phyloP scores from a whole-genome alignment of 345 rosid genomes.

The Gossypium anomalum region DNA sequence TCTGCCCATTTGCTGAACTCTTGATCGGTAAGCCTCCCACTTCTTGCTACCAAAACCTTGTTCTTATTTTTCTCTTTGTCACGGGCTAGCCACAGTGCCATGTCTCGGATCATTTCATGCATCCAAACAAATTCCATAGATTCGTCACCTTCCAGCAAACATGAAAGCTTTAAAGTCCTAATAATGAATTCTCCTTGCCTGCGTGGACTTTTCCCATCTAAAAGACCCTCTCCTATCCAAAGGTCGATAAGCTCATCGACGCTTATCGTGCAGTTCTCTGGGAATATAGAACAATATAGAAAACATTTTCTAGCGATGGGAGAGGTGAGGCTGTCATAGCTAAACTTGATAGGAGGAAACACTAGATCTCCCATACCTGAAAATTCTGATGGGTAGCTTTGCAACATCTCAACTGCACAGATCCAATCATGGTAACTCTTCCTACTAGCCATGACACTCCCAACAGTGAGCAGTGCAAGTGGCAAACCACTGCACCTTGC shows the following conservation, averaged over 20 bases:
- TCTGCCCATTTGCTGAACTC: neutral
- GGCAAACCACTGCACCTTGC: constrained; percentile 22
- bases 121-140: constrained; percentile 1
- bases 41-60: constrained; percentile 7
- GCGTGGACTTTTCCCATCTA: neutral
- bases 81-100: constrained; percentile 21
- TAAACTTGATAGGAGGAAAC: constrained; percentile 15
- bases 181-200: neutral
- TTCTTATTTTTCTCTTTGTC: constrained; percentile 3
- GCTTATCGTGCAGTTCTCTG: constrained; percentile 5
- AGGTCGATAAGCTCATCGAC: constrained; percentile 6
- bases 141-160: constrained; percentile 17
- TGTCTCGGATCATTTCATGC: constrained; percentile 25
- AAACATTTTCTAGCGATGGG: constrained; percentile 10
- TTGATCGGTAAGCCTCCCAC: neutral
- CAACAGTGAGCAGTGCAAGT: constrained; percentile 18
- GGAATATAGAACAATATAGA: constrained; percentile 19
- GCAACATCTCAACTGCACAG: neutral
- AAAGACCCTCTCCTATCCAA: constrained; percentile 28
- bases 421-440: constrained; percentile 5
- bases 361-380: constrained; percentile 15
- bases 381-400: neutral
- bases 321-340: constrained; percentile 16
- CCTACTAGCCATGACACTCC: constrained; percentile 19
- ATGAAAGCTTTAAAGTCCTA: constrained; percentile 13